Evolutionary conservation across 306 rosid species (phyloP).

Genomic region (Trifolium subterraneum): DNA sequence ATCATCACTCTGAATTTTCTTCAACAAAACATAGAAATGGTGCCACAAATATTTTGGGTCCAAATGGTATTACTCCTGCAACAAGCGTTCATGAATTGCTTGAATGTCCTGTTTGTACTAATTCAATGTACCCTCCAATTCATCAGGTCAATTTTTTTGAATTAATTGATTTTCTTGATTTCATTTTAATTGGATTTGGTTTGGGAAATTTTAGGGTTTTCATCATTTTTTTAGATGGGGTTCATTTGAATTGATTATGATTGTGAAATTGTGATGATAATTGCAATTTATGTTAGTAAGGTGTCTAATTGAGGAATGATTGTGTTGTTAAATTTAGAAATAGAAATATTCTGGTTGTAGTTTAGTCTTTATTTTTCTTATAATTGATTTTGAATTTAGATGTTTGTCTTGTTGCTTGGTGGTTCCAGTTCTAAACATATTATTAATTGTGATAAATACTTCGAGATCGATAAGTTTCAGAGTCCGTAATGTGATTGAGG

Average conservation of each 20-base stretch:
- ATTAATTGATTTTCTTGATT: slow-evolving; percentile 6
- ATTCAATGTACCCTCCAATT: slow-evolving; percentile 97
- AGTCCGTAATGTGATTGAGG: not conserved
- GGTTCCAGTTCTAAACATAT: slow-evolving; percentile 3
- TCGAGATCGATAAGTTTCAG: too few relatives aligned
- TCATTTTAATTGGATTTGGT: slow-evolving; percentile 11
- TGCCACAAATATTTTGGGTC: slow-evolving; percentile 48
- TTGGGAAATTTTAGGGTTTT: slow-evolving; percentile 27
- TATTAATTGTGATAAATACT: not conserved
- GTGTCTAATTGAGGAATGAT: slow-evolving; percentile 19
- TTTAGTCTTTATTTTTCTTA: too few relatives aligned
- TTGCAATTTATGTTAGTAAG: slow-evolving; percentile 30
- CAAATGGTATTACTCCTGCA: slow-evolving; percentile 76
- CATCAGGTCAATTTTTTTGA: slow-evolving; percentile 67
- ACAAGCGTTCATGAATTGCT: slow-evolving; percentile 96
- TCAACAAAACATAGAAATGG: slow-evolving; percentile 75
- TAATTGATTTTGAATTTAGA: slow-evolving; percentile 18
- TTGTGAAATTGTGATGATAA: slow-evolving; percentile 28
- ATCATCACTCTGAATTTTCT: slow-evolving; percentile 75
- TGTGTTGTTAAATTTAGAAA: slow-evolving; percentile 23
- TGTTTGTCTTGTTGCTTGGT: not conserved
- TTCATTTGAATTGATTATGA: slow-evolving; percentile 28
- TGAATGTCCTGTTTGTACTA: slow-evolving; percentile 95
- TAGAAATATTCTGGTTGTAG: slow-evolving; percentile 25
- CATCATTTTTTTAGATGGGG: slow-evolving; percentile 5